A percentile compares a stretch with the other conserved stretches of the same genome.
phyloP scores from a whole-genome alignment of 371 early-diverging fungal species.

The Chytridium lagenaria region DNA sequence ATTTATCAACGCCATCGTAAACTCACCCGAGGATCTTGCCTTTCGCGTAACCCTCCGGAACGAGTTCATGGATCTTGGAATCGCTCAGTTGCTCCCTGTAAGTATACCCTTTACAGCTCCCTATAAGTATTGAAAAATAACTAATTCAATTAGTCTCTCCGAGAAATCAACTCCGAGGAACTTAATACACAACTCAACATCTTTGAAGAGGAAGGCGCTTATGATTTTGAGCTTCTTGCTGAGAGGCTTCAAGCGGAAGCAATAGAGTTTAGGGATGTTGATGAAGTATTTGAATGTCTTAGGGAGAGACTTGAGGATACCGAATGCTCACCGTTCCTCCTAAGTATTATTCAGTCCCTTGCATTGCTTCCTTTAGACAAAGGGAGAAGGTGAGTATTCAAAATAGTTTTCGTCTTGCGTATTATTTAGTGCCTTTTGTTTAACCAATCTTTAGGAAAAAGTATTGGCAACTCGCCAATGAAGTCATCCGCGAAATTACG shows the following conservation, averaged over 20 bases:
- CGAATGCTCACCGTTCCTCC: constrained; percentile 23
- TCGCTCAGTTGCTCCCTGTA: constrained; percentile 29
- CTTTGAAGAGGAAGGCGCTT: constrained; percentile 40
- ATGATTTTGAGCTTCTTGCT: constrained; percentile 28
- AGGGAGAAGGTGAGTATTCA: constrained; percentile 28
- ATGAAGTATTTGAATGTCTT: constrained; percentile 26
- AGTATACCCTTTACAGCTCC: background rate
- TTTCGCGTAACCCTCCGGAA: constrained; percentile 33
- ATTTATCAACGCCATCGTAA: constrained; percentile 47
- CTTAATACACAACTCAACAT: constrained; percentile 38
- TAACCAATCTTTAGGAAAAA: constrained; percentile 24
- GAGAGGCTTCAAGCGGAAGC: background rate
- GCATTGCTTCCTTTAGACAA: constrained; percentile 27
- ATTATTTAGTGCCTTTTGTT: no score
- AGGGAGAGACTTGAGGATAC: constrained; percentile 21
- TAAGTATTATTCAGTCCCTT: constrained; percentile 31
- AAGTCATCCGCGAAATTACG: background rate
- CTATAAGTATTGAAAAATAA: background rate
- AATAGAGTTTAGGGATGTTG: constrained; percentile 23
- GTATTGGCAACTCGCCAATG: constrained; percentile 19
- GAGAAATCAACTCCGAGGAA: constrained; percentile 21
- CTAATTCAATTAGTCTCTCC: constrained; percentile 14
- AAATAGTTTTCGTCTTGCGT: no score
- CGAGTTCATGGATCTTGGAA: constrained; percentile 38
- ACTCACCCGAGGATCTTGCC: constrained; percentile 40